Percentiles rank a stretch among this genome's conserved stretches.
Conservation (phyloP, 1,139 yeast genomes). For the Yarrowia galli region DNA sequence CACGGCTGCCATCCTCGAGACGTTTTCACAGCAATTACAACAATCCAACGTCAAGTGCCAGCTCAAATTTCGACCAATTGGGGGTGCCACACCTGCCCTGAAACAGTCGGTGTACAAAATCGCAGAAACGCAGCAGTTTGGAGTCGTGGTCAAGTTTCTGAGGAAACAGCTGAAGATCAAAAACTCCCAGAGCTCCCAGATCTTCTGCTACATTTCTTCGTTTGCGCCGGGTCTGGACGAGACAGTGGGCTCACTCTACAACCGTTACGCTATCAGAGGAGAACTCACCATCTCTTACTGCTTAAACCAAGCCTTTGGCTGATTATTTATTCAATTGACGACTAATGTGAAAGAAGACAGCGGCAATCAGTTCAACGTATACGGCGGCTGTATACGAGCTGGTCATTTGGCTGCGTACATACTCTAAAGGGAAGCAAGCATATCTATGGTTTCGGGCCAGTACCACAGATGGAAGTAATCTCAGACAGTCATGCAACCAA, state of each 20-base stretch:
- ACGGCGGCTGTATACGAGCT: background rate
- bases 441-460: background rate
- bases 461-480: background rate
- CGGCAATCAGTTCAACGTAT: background rate
- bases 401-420: background rate
- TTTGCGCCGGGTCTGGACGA: slow-evolving; percentile 55
- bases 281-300: slow-evolving; percentile 27
- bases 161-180: slow-evolving; percentile 49
- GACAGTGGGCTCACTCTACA: slow-evolving; percentile 47
- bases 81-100: slow-evolving; percentile 53
- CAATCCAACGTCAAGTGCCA: slow-evolving; percentile 28
- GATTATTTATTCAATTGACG: slow-evolving; percentile 24
- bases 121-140: slow-evolving; percentile 50
- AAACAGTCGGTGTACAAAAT: slow-evolving; percentile 51
- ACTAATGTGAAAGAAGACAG: background rate
- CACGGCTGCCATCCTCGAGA: slow-evolving; percentile 25
- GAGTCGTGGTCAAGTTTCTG: slow-evolving; percentile 51
- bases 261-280: slow-evolving; percentile 30
- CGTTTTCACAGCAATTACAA: slow-evolving; percentile 14
- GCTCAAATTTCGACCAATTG: slow-evolving; percentile 49
- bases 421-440: background rate
- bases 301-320: slow-evolving; percentile 34
- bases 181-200: slow-evolving; percentile 43
- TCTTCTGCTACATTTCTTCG: slow-evolving; percentile 53
- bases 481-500: background rate